Conservation (phyloP, 768 basidiomycete genomes). For the Lenzites betulinus region DNA sequence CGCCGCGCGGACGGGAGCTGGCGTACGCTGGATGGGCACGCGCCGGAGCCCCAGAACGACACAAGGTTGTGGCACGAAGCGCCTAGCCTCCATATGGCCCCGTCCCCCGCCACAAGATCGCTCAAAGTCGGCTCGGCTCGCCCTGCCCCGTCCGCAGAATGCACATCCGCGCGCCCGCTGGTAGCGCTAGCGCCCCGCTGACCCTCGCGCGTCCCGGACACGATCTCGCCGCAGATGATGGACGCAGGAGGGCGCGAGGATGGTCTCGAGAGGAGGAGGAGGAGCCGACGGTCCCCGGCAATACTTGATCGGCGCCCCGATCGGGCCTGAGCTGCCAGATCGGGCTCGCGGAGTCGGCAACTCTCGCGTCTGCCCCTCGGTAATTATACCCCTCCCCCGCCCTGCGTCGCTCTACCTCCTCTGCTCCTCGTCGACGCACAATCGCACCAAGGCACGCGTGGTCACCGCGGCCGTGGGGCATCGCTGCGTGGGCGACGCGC, state of each 20-base stretch:
- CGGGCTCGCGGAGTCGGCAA: neutral
- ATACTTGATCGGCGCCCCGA: constrained; percentile 6
- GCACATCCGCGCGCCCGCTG: no score
- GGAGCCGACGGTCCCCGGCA: neutral
- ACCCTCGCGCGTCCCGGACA: neutral
- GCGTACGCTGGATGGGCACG: neutral
- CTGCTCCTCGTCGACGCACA: neutral
- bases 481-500: neutral
- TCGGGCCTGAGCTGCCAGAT: neutral
- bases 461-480: neutral
- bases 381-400: constrained; percentile 12
- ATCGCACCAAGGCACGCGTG: no score
- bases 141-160: neutral
- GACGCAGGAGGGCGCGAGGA: neutral
- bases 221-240: neutral
- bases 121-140: neutral
- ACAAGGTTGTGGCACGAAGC: constrained; percentile 3
- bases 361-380: constrained; percentile 4
- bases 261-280: constrained; percentile 6
- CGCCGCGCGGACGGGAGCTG: no score
- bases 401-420: neutral
- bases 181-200: no score
- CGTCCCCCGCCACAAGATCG: constrained; percentile 14
- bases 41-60: neutral
- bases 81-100: constrained; percentile 1